These are phyloP conservation scores for Globisporangium recalcitrans DNA, from an alignment of 352 stramenopile genomes.

Conservation along the genomic window DNA sequence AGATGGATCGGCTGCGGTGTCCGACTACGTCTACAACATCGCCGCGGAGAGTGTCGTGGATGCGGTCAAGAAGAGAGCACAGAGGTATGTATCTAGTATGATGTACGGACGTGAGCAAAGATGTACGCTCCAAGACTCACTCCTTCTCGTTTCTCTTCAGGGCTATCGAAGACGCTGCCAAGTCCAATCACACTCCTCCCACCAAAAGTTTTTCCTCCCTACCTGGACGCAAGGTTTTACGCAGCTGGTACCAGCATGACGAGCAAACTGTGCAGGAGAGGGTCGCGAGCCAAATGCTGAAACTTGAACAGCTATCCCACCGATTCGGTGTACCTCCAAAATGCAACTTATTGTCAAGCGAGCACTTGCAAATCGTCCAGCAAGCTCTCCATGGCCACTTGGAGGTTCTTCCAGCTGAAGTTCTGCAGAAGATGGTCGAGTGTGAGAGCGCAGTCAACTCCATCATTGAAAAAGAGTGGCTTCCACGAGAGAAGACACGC, in stretches of 20 bases:
- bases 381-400: constrained; percentile 55
- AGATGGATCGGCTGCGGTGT: neutral
- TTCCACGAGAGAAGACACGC: constrained; percentile 44
- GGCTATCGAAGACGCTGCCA: neutral
- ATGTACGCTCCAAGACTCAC: neutral
- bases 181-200: neutral
- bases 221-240: constrained; percentile 35
- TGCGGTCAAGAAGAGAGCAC: constrained; percentile 20
- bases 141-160: neutral
- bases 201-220: constrained; percentile 33
- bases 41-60: constrained; percentile 17
- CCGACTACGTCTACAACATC: constrained; percentile 16
- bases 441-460: constrained; percentile 41
- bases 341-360: constrained; percentile 33
- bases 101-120: neutral
- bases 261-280: constrained; percentile 36
- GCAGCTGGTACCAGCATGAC: constrained; percentile 43
- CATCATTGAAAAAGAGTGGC: constrained; percentile 52
- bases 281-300: constrained; percentile 29
- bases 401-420: constrained; percentile 44
- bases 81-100: constrained; percentile 26
- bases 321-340: constrained; percentile 46
- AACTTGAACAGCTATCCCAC: constrained; percentile 36
- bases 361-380: constrained; percentile 46
- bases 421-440: constrained; percentile 53